Percentiles rank a stretch among this genome's conserved stretches.
phyloP scores from a whole-genome alignment of 306 rosid genomes.

The Prunus persica region Prunus_persica_NCBIv2 NC_034010.1:19449501-19450000 shows the following conservation, averaged over 20 bases:
- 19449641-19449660: conserved; percentile 59
- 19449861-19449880: conserved; percentile 70
- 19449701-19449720: background rate
- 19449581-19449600: conserved; percentile 62
- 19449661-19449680: conserved; percentile 50
- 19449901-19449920: conserved; percentile 67
- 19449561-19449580: conserved; percentile 58
- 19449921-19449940: conserved; percentile 86
- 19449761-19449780: background rate
- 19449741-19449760: no score
- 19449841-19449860: conserved; percentile 58
- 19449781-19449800: background rate
- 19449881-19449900: conserved; percentile 59
- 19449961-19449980: conserved; percentile 64
- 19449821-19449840: conserved; percentile 8
- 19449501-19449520: background rate
- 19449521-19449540: conserved; percentile 11
- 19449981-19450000: background rate
- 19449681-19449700: background rate
- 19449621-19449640: conserved; percentile 44
- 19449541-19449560: conserved; percentile 38
- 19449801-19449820: background rate
- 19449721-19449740: no score
- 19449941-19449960: conserved; percentile 65
- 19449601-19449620: conserved; percentile 43